phyloP scores from a whole-genome alignment of 2,329 filamentous ascomycete species.

The Sarocladium brachiariae region DNA sequence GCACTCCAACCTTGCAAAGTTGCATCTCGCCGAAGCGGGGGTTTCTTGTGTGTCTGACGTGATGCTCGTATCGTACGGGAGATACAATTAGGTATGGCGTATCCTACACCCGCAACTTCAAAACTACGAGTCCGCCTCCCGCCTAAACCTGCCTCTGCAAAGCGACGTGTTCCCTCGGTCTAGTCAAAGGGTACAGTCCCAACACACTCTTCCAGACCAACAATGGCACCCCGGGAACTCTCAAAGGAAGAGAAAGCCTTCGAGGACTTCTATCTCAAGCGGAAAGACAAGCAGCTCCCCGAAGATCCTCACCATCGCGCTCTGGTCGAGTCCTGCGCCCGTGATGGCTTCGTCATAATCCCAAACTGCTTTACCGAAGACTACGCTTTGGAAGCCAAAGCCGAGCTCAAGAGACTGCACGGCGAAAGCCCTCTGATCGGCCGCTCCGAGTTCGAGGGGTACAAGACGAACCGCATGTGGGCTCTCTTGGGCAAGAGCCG shows the following conservation, averaged over 20 bases:
- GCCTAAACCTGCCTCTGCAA: too few species aligned
- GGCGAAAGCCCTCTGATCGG: not conserved
- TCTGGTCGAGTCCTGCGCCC: not conserved
- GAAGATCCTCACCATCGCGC: not conserved
- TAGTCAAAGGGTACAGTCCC: too few species aligned
- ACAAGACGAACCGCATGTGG: slow-evolving; percentile 7
- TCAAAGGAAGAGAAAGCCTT: not conserved
- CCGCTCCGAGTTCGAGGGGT: not conserved
- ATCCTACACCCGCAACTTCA: too few species aligned
- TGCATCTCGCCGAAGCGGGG: too few species aligned
- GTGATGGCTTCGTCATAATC: slow-evolving; percentile 6
- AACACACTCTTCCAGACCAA: not conserved
- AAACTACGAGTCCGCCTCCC: too few species aligned
- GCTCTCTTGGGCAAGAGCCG: slow-evolving; percentile 5
- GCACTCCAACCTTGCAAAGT: too few species aligned
- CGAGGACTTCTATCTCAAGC: not conserved
- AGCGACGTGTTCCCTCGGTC: too few species aligned
- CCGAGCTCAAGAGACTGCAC: not conserved
- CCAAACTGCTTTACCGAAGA: not conserved
- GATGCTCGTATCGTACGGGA: too few species aligned
- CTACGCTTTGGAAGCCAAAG: not conserved
- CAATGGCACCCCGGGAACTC: not conserved
- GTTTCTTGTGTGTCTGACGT: too few species aligned
- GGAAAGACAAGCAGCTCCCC: not conserved
- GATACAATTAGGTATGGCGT: too few species aligned